These are phyloP conservation scores for Penicillium digitatum DNA, from an alignment of 2,329 filamentous ascomycete species.

Conservation along the genomic window DNA sequence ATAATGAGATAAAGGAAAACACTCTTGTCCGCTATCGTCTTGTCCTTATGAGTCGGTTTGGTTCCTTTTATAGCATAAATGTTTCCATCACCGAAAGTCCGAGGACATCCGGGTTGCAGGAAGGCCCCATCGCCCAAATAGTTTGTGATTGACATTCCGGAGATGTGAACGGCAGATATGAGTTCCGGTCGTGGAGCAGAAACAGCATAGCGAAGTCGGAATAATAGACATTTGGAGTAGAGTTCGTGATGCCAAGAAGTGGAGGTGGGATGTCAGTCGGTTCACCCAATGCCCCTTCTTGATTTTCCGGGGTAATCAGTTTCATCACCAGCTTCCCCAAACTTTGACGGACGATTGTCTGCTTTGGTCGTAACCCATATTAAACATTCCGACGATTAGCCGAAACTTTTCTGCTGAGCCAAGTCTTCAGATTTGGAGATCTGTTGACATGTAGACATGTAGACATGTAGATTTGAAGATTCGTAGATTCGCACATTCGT, in stretches of 20 bases:
- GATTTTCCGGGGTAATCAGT: neutral
- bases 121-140: neutral
- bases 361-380: neutral
- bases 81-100: neutral
- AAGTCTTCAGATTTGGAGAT: too few relatives aligned
- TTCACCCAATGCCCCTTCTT: neutral
- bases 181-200: neutral
- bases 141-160: neutral
- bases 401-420: neutral
- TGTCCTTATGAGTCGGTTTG: neutral
- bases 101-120: neutral
- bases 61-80: neutral
- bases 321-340: neutral
- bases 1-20: constrained; percentile 1
- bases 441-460: too few relatives aligned
- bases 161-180: neutral
- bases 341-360: neutral
- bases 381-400: neutral
- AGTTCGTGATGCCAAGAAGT: neutral
- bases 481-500: too few relatives aligned
- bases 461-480: too few relatives aligned
- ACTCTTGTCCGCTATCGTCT: neutral
- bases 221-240: neutral
- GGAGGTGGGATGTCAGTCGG: neutral
- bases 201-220: neutral